Base-by-base conservation (phyloP, 2,329 filamentous ascomycete species). In the Neofusicoccum parvum region DNA sequence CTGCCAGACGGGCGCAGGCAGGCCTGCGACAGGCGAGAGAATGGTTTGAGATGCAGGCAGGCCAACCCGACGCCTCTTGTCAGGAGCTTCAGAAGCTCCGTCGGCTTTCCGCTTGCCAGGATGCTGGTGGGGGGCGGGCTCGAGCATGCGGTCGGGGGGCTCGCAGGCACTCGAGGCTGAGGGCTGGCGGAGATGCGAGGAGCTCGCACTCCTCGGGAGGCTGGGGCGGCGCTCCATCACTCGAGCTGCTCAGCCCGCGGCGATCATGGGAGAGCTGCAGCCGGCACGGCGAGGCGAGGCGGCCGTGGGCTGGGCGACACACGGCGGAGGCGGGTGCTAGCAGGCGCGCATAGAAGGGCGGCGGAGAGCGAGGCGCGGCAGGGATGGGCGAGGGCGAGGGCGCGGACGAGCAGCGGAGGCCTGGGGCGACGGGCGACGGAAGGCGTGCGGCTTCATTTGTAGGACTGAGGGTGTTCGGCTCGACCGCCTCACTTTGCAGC, bases 1-100 rank as follows among this genome's bases (percentile, higher is more conserved):
- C 73, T 92, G 89, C 89, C 90, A 92, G 72, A 91, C 79, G 77
- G 88, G 86, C 70, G 82, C 80, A 72, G 88, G 85, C 65, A 89
- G 80, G 69, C 77, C 70, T 67, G 76, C 74, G 69, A 72, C 77
- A 67, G 68, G 67, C 62, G 69, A 63, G 65, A 73, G 66, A 66
- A 48, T 34, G 54, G 4, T 32, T 32, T 37, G 32, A 37, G 27
- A 32, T 32, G 43, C 56, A 60, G 32, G 59, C 27, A 66, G 41
- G 54, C 68, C 71, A 27, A 76, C 69, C 67, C 68, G 76, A 66
- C 70, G 75, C 71, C 73, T 75, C 71, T 78, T 78, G 56, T 73
- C 72, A 37, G 67, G 70, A 58, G 66, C 59, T 37, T 70, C 65
- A 54, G 60, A 66, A 41, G 60, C 23, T 12, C 70, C 69, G 37